Base-by-base conservation (phyloP, 257 asterid genomes). In the Hygrophila difformis region DNA sequence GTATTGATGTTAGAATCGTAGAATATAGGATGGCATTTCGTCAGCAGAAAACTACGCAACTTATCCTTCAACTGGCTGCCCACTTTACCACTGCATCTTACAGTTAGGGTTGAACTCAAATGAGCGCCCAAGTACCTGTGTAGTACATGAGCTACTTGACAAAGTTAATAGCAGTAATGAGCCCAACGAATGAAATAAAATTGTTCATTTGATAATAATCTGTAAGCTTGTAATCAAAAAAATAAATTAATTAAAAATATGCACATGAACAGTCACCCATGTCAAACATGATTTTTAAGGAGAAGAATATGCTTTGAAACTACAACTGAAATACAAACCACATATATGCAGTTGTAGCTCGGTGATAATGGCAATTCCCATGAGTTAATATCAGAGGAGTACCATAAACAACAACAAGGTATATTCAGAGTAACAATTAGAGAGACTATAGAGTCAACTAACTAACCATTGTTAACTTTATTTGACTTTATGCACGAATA, bases 21-120 rank as follows among this genome's bases (percentile, higher is more conserved):
- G 70, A 88, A 84, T 55, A 88, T 41, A 12, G 93, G 91, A 55
- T 84, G 95, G 38, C 93, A 88, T 61, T 88, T 88, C 2, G 95
- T 93, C 12, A 73, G 73, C 44, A 88, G 79, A 52, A 66, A 81
- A 49, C 34, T 54, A 23, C 67, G 62, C 70, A 88, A 45, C 71
- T 77, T 88, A 6, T 60, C 41, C 71, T 61, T 81, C 62, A 88
- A 51, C 15, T 63, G 61, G 8, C 53, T 45, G 17, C 73, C 78
- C 38, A 74, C 84, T 64, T 74, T 70, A 53, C 73, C 88, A 42
- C 41, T 49, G 64, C 74, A 44, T 65, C 65, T 49, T 45, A 88
- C 75, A 12, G 94, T 81, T 51, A 84, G 81, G 44, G 87, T 62
- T 15, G 94, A 68, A 56, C 87, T 58, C 65, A 88, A 51, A 55